Base-by-base conservation (phyloP, 768 basidiomycete genomes). In the Coprinopsis sp. region DNA sequence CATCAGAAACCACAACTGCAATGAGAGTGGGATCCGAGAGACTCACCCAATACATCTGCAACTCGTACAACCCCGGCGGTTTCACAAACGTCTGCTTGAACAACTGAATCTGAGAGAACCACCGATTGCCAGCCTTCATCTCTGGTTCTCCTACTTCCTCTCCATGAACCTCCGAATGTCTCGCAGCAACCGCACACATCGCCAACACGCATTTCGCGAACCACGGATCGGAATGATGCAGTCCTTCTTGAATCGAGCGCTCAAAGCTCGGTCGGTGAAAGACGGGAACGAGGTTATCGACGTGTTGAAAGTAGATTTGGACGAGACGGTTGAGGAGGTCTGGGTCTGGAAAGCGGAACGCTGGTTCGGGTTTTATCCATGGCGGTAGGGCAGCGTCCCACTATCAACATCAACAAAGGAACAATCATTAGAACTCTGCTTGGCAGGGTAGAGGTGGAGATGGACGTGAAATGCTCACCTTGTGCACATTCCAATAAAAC, bases 261-360 rank as follows among this genome's bases (percentile, higher is more conserved):
- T 77, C 67, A 49, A 86, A 85, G 12, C 71, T 70, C 0, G 76
- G 75, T 1, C 73, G 70, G 53, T 87, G 83, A 3, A 89, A 58
- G 2, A 87, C 57, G 0, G 84, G 82, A 2, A 70, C 50, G 33
- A 69, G 57, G 3, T 58, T 41, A 44, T 83, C 77, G 46, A 70
- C 39, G 25, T 68, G 46, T 0, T 46, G 51, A 54, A 88, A 88
- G 54, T 76, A 85, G 10, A 75, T 58, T 16, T 76, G 64, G 38
- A 85, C 61, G 29, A 87, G 64, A 1, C 51, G 38, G 10, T 48
- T 47, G 10, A 72, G 62, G 12, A 87, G 60, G 19, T 74, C 70
- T 3, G 41, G 46, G 1, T 67, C 63, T 0, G 76, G 76, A 44
- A 74, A 77, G 4, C 5, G n/a, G 10, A 16, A 33, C 1, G 1